These are phyloP conservation scores for Phylloporus scabripes DNA, from an alignment of 768 basidiomycete genomes.

Conservation along the genomic window DNA sequence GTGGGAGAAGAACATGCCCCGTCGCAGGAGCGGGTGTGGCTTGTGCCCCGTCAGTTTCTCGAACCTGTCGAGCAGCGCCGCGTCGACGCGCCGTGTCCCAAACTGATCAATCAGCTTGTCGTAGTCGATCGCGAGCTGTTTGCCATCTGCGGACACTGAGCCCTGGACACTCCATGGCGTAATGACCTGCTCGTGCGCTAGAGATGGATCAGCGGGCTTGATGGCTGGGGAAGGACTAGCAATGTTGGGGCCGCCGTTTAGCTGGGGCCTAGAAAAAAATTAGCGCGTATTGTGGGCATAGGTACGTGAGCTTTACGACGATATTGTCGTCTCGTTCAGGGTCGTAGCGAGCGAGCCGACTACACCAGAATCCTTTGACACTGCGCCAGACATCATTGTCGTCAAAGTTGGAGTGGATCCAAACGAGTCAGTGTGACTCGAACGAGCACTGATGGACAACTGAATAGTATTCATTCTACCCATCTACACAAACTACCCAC, in stretches of 20 bases:
- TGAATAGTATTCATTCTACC: conserved; percentile 1
- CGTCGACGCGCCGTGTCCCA: conserved; percentile 79
- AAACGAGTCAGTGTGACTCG: conserved; percentile 1
- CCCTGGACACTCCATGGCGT: conserved; percentile 99
- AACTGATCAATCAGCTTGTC: conserved; percentile 93
- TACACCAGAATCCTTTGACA: conserved; percentile 14
- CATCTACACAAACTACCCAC: conserved; percentile 3
- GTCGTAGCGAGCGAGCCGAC: conserved; percentile 26
- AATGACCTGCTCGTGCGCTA: conserved; percentile 64
- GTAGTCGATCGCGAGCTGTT: conserved; percentile 92
- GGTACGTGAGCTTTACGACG: conserved; percentile 24
- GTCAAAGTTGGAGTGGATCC: too few species aligned
- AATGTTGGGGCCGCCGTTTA: neutral
- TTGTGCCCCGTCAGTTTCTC: conserved; percentile 83
- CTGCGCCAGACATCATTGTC: conserved; percentile 19
- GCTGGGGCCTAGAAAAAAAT: conserved; percentile 13
- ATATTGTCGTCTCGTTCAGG: conserved; percentile 25
- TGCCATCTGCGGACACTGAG: conserved; percentile 79
- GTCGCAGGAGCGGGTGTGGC: conserved; percentile 82
- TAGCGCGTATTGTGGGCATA: neutral
- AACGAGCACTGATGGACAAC: neutral
- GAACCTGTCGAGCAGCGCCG: conserved; percentile 77
- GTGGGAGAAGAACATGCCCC: conserved; percentile 98
- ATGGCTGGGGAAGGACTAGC: conserved; percentile 22
- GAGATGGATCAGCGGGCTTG: conserved; percentile 29